Evolutionary conservation across 495 filamentous ascomycete genomes (phyloP).

Genomic region (Pseudoneurospora amorphoporcata): DNA sequence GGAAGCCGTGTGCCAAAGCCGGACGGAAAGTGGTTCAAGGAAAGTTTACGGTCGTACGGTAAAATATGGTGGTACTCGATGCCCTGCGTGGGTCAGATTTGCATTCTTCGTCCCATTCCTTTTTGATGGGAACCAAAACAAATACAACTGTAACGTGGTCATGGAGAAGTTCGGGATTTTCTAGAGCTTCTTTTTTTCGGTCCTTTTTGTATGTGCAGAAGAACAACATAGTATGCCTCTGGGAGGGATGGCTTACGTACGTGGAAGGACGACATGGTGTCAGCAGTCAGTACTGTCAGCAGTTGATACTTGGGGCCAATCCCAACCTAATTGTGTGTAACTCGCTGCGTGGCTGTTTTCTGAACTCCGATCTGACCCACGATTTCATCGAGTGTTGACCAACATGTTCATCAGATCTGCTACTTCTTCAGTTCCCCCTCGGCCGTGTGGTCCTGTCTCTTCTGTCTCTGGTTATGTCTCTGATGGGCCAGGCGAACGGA

Average conservation of each 20-base stretch:
- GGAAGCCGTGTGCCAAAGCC: not conserved
- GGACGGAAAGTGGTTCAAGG: not conserved
- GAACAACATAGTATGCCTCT: not conserved
- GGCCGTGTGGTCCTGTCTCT: not conserved
- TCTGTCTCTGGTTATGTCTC: not conserved
- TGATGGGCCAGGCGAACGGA: slow-evolving; percentile 3
- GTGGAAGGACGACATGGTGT: not conserved
- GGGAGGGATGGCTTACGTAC: not conserved
- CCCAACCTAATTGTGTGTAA: not conserved
- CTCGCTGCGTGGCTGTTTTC: not conserved
- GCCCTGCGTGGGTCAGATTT: not conserved
- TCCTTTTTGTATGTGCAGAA: not conserved
- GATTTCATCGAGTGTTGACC: not conserved
- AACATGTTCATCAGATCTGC: not conserved
- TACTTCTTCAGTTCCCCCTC: not conserved
- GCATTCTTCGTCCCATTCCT: not conserved
- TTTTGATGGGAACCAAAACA: not conserved
- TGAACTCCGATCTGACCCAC: not conserved
- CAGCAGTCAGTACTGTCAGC: not conserved
- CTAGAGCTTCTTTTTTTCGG: not conserved
- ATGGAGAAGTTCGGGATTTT: not conserved
- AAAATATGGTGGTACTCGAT: not conserved
- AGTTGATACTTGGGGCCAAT: not conserved
- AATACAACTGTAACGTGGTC: not conserved
- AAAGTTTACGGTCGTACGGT: not conserved